Base-by-base conservation (phyloP, 2,329 filamentous ascomycete species). In the Xylariaceae sp. region DNA sequence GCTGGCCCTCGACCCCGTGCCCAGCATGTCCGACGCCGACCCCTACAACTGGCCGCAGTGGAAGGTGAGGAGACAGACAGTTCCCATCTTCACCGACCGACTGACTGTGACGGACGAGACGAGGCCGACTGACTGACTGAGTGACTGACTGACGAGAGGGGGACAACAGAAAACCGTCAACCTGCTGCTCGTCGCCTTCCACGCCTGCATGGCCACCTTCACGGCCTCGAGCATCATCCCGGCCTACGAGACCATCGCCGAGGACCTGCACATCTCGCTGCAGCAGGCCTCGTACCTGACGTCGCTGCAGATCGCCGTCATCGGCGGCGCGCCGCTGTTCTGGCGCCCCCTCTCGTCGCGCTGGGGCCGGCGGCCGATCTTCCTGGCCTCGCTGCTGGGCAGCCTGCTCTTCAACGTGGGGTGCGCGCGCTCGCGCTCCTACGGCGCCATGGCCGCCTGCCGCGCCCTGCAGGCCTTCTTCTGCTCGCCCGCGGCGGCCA, bases 91-190 rank as follows among this genome's bases (percentile, higher is more conserved):
- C n/a, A n/a, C n/a, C n/a, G n/a, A n/a, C n/a, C n/a, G n/a, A n/a
- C n/a, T n/a, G n/a, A n/a, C n/a, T n/a, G n/a, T n/a, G n/a, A n/a
- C n/a, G n/a, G n/a, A n/a, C n/a, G n/a, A n/a, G n/a, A n/a, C n/a
- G n/a, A n/a, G n/a, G n/a, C n/a, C n/a, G n/a, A n/a, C n/a, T n/a
- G n/a, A n/a, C n/a, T n/a, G n/a, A n/a, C n/a, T n/a, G n/a, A n/a
- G n/a, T n/a, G n/a, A n/a, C n/a, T n/a, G n/a, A n/a, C n/a, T n/a
- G n/a, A n/a, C n/a, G n/a, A n/a, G n/a, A n/a, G n/a, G n/a, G n/a
- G n/a, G n/a, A n/a, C n/a, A n/a, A n/a, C n/a, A n/a, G 32, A 40
- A 40, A 31, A 32, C 19, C 28, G 3, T 38, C n/a, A 40, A 40
- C 19, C 35, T 40, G 2, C 10, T 31, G 18, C 37, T 40, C 25